Base-by-base conservation (phyloP, 495 filamentous ascomycete species). In the Penicillium salamii region DNA sequence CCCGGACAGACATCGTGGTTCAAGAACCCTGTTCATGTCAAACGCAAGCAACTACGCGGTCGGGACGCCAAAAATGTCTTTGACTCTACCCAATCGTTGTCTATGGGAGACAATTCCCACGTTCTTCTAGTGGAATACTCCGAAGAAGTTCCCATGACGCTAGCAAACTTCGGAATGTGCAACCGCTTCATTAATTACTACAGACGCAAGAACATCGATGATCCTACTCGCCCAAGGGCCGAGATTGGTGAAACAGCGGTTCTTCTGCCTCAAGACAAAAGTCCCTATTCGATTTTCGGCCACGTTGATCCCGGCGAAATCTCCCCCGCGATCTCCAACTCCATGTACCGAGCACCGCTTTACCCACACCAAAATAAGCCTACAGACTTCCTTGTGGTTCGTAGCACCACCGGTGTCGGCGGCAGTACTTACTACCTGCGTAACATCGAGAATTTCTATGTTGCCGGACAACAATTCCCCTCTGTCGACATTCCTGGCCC, bases 111-210 rank as follows among this genome's bases (percentile, higher is more conserved):
- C 63, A 96, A 91, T 61, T 91, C 95, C 0, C 85, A 81, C 19
- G 83, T 86, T 13, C 73, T 96, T 7, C 76, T 99, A 13, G 82
- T 97, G 26, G 93, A 99, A 69, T 97, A 97, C 68, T 93, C 90
- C 9, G 93, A 99, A 63, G 90, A 97, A 65, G 87, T 88, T 46
- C 93, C 93, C 1, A 87, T 82, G 11, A 87, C 91, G 48, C 75
- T 99, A 52, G 96, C 93, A 7, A 95, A 95, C 66, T 92, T 96
- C 54, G 93, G 91, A 51, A 99, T 99, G 93, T 92, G 90, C 42
- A 92, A 83, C 63, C 86, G 89, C 33, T 81, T 97, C 33, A 87
- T 97, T 69, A 97, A 97, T 59, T 97, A 97, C 69, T 96, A 96
- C 62, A 86, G 93, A 13, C 85, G 91, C 26, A 93, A 89, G 61